Evolutionary conservation across 306 rosid species (phyloP).

Genomic region (Carpinus viminea): DNA sequence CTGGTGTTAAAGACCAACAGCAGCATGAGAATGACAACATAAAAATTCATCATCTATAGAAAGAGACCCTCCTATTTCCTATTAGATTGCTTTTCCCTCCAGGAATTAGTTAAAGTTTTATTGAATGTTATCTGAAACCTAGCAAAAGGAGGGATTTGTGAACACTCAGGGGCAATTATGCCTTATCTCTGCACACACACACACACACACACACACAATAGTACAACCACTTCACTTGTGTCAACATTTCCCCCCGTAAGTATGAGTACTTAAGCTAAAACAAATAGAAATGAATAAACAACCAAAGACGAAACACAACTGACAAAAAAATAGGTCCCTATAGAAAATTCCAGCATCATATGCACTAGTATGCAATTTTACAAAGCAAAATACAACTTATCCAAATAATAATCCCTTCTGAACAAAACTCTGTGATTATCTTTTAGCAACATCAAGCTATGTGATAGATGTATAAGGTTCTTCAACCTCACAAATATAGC

Average conservation of each 20-base stretch:
- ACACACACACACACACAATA: not conserved
- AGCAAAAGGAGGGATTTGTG: not conserved
- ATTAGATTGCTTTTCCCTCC: too few species aligned
- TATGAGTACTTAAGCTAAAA: not conserved
- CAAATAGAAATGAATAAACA: not conserved
- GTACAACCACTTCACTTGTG: not conserved
- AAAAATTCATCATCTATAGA: not conserved
- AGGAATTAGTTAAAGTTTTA: not conserved
- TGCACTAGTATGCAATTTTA: not conserved
- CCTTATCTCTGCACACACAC: not conserved
- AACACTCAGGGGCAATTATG: not conserved
- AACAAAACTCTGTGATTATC: not conserved
- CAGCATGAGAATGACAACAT: not conserved
- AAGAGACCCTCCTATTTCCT: not conserved
- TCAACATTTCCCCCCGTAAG: not conserved
- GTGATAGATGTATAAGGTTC: not conserved
- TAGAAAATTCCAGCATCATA: not conserved
- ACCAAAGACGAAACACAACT: not conserved
- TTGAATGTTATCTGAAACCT: not conserved
- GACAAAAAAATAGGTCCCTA: not conserved
- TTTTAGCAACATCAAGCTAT: not conserved
- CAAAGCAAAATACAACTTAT: not conserved
- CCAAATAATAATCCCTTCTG: not conserved
- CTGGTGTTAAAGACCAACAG: slow-evolving; percentile 13
- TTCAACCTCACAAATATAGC: not conserved